Evolutionary conservation across 352 stramenopile species (phyloP).

Genomic region (Phytophthora crassamura): DNA sequence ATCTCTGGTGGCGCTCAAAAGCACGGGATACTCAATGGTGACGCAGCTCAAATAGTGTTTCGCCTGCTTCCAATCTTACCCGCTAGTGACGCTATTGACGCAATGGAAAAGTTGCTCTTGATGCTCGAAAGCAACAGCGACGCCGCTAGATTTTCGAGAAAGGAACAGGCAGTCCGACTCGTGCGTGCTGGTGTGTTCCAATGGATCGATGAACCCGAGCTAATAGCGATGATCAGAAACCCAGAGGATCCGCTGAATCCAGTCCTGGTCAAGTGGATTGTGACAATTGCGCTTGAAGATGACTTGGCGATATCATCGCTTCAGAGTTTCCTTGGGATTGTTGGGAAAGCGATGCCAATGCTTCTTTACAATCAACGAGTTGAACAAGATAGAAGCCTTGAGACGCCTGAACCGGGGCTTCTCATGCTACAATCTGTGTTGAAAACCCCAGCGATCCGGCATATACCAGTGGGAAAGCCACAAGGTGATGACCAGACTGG

Average conservation of each 20-base stretch:
- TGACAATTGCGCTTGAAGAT: conserved; percentile 49
- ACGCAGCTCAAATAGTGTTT: conserved; percentile 66
- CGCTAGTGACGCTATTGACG: conserved; percentile 28
- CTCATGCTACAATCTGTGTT: conserved; percentile 50
- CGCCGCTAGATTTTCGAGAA: conserved; percentile 51
- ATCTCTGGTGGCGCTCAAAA: conserved; percentile 51
- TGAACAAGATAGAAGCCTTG: neutral
- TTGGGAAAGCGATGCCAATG: conserved; percentile 60
- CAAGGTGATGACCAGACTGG: conserved; percentile 56
- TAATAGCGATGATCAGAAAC: conserved; percentile 48
- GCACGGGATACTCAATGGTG: conserved; percentile 64
- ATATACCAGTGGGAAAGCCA: conserved; percentile 63
- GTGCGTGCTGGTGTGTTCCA: conserved; percentile 61
- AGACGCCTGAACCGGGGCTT: conserved; percentile 46
- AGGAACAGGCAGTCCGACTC: conserved; percentile 53
- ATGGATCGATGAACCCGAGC: conserved; percentile 55
- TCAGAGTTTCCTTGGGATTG: conserved; percentile 57
- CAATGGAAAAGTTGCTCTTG: conserved; percentile 45
- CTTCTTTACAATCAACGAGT: conserved; percentile 40
- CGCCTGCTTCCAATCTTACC: conserved; percentile 49
- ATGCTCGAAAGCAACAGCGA: conserved; percentile 55
- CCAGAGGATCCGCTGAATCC: conserved; percentile 39
- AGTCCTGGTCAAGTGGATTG: conserved; percentile 47
- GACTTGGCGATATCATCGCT: conserved; percentile 59
- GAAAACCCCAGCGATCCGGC: conserved; percentile 51